Base-by-base conservation (phyloP, 129 eudicot species). In the Tanacetum coccineum region DNA sequence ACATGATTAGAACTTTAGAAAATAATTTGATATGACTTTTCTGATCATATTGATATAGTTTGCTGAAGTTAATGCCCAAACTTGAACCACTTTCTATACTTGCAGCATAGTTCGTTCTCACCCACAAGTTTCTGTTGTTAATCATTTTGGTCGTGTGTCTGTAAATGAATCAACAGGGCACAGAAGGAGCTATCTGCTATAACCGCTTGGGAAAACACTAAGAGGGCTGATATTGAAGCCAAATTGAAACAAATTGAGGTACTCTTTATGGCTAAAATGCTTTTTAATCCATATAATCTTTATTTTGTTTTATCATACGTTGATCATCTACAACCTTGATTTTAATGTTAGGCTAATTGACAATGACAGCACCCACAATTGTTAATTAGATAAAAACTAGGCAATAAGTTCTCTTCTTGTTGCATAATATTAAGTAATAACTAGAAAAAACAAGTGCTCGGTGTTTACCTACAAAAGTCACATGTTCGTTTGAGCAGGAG, bases 191-290 rank as follows among this genome's bases (percentile, higher is more conserved):
- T 88, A 13, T 70, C 98, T 30, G 78, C 81, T 6, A 86, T 92
- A 68, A 55, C 76, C 42, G 46, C 96, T 62, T 88, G 98, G 98
- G 98, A 92, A 71, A 92, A 88, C 84, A 79, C 79, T 65, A 82
- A 78, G 81, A 92, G 72, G 80, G 96, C 96, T 39, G 59, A 78
- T 26, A 14, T 85, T 28, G 98, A 92, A 78, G 83, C 95, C 65
- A 39, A 82, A 70, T 63, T 92, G 81, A 92, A 80, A 85, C 78
- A 66, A 71, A 71, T 81, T 2, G 95, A 92, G 98, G 98, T 89
- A 71, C 78, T 20, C 8, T n/a, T 50, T 20, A 52, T 17, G 7
- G 42, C 56, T 26, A 56, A 32, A 3, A 44, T 0, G 3, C 66
- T 56, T 44, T 18, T 65, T 19, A 15, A 19, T 48, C 57, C n/a